Base-by-base conservation (phyloP, 441 rosid genomes). In the Macaranga tanarius region DNA sequence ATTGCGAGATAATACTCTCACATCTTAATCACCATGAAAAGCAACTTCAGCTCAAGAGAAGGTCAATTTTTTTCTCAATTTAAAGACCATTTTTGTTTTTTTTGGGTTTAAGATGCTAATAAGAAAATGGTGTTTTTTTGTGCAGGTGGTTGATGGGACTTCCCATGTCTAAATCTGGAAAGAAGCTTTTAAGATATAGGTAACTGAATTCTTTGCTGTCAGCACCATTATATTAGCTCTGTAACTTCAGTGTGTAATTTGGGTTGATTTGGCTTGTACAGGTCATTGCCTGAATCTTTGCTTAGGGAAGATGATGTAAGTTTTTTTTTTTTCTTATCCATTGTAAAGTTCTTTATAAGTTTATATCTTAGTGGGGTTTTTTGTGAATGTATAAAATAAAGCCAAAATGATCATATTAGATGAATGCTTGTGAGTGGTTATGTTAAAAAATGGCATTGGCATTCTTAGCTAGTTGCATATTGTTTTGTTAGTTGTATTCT, bases 251-350 rank as follows among this genome's bases (percentile, higher is more conserved):
- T 64, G 3, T 57, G 17, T 67, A 45, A 76, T 67, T 72, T 62
- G 45, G 60, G 56, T 69, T 73, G 67, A 51, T 76, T 65, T 57
- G 70, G 40, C 64, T 51, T 55, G 19, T 64, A 44, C 79, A 92
- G 95, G 78, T 83, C 66, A 63, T 64, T 90, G 83, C 86, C 93
- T 5, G 95, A 92, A 76, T 85, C 90, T 65, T 50, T 88, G 75
- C 89, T 88, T 38, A 85, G 97, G 81, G 90, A 84, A 73, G 95
- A 92, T 77, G 97, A 90, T 81, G 97, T 90, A 84, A 80, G 88
- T 86, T 75, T 7, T 23, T 55, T 72, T 69, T 73, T n/a, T n/a
- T 20, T 65, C 10, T 5, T 17, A 0, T 51, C 4, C 6, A 10
- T 47, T 34, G 38, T 34, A 34, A 34, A 34, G 38, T 34, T 34